Base-by-base conservation (phyloP, 2,329 filamentous ascomycete genomes). In the Sarocladium kiliense region DNA sequence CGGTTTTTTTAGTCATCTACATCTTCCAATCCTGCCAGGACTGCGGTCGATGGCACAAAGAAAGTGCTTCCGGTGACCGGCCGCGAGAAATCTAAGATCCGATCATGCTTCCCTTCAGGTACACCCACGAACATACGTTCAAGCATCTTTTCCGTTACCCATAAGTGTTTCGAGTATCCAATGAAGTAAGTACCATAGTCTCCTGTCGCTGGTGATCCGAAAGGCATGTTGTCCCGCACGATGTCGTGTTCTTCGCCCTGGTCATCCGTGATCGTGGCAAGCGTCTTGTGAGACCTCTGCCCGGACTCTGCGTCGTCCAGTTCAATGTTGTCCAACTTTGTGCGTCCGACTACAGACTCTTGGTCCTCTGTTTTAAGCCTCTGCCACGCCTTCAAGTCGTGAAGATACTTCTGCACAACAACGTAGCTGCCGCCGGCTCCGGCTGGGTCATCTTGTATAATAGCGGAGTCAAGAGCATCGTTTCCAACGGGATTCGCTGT, bases 101-200 rank as follows among this genome's bases (percentile, higher is more conserved):
- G 72, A 66, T 84, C 81, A 65, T 84, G 78, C 57, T 77, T 58
- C 0, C 80, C 80, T 0, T 74, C 71, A 2, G 80, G 80, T 53
- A 75, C 62, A 0, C 80, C 80, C 10, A 81, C 58, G 62, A 83
- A 83, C 80, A 83, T 83, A 2, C 77, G 70, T 59, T 80, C 67
- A 60, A 83, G 60, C 80, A 83, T 84, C 63, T 72, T 74, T 66
- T 84, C 81, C 53, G 79, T 74, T 0, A 83, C 80, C 79, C 79
- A 84, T 10, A 83, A 61, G 11, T 70, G 68, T 23, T 70, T 68
- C 1, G 78, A 76, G 61, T 82, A 82, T 0, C 77, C 79, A 53
- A 82, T 81, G 54, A 82, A 83, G 63, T 83, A 84, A 0, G 80
- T 84, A 1, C 80, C 80, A 57, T 77, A 82, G 61, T 82, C 73